Percentiles rank a stretch among this genome's conserved stretches.
Evolutionary conservation across 768 basidiomycete genomes (phyloP).

Genomic region (Lactifluus volemus): DNA sequence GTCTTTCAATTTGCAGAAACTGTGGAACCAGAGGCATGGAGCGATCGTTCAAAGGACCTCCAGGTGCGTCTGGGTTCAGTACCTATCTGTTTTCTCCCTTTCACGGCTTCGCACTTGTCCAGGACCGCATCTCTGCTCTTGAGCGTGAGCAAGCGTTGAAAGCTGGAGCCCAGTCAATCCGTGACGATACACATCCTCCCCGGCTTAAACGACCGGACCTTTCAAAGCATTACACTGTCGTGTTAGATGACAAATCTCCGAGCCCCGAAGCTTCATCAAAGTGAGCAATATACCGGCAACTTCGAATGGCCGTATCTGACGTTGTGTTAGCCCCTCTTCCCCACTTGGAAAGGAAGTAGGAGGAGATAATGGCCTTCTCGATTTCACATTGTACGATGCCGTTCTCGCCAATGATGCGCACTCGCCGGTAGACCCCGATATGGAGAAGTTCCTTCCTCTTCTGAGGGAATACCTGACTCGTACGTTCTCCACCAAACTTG

Average conservation of each 20-base stretch:
- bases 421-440: slow-evolving; percentile 40
- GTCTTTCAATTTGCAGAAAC: slow-evolving; percentile 80
- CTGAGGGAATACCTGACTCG: slow-evolving; percentile 66
- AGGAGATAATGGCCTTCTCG: slow-evolving; percentile 18
- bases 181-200: not conserved
- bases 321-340: slow-evolving; percentile 43
- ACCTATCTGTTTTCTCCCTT: not conserved
- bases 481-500: slow-evolving; percentile 21
- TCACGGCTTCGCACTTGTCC: not conserved
- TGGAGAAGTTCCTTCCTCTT: slow-evolving; percentile 72
- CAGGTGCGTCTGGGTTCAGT: slow-evolving; percentile 39
- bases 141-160: slow-evolving; percentile 19
- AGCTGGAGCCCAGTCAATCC: not conserved
- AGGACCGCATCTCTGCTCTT: slow-evolving; percentile 23
- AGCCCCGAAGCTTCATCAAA: slow-evolving; percentile 17
- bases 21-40: slow-evolving; percentile 61
- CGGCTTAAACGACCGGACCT: slow-evolving; percentile 11
- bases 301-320: not conserved
- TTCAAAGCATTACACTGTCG: slow-evolving; percentile 16
- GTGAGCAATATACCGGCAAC: slow-evolving; percentile 17
- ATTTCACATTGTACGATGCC: slow-evolving; percentile 69
- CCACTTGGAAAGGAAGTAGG: slow-evolving; percentile 43
- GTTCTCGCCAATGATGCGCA: slow-evolving; percentile 26
- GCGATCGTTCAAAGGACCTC: slow-evolving; percentile 51
- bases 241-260: slow-evolving; percentile 1